Base-by-base conservation (phyloP, 2,329 filamentous ascomycete species). In the Raffaelea albimanens region DNA sequence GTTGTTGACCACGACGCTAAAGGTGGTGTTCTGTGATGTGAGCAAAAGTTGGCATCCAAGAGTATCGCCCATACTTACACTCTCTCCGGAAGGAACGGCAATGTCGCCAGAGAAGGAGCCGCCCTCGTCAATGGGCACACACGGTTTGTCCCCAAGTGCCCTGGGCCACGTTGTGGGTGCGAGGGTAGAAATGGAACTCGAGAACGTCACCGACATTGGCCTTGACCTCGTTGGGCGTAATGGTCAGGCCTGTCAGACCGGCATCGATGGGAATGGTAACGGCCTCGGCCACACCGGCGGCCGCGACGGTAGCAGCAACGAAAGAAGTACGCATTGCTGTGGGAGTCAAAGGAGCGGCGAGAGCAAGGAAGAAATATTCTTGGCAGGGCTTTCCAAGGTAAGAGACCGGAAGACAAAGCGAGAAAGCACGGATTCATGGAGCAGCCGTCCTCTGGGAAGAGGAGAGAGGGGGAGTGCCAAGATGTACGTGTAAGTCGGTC, bases 171-270 rank as follows among this genome's bases (percentile, higher is more conserved):
- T 68, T 71, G 62, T 76, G 72, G 55, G 71, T 71, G 53, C 66
- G 64, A 3, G 69, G 64, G 48, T 67, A 66, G 59, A 75, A 77
- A 54, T 74, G 70, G 61, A 76, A 76, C 54, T 74, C 69, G 43
- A 78, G 62, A 42, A 69, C 62, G 51, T 72, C 72, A 47, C 73
- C 73, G 3, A 63, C 50, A 22, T 61, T 55, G 16, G 73, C 71
- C n/a, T 59, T 61, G 46, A 73, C 51, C 34, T 62, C 65, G 48
- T 67, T 61, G 2, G 73, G 73, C 11, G 54, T 61, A 58, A 74
- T 75, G 25, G 55, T 59, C 21, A 72, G 55, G 4, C 61, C 63
- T 20, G 63, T 61, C 43, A 66, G 62, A 46, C 67, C 67, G 16
- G 70, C 68, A 49, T 67, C 59, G 44, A 74, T 58, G 21, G 63